Evolutionary conservation across 192 early-diverging fungal genomes (phyloP), one percentile per base, ranked within the genome.

Genomic region (Entomortierella beljakovae): DNA sequence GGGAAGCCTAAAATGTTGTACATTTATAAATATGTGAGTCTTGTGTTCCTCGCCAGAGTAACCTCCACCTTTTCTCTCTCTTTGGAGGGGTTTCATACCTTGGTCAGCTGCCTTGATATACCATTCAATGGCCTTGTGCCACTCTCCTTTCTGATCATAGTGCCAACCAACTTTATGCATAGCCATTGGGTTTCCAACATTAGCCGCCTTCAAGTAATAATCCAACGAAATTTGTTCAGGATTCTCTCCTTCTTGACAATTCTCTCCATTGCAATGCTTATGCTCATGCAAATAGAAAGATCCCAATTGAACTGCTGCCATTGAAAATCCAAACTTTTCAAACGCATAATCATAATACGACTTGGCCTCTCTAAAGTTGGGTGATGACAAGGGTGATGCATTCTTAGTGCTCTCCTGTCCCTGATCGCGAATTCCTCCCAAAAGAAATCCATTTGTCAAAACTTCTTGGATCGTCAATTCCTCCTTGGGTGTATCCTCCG

Each of bases 271-370:
- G 42, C 84, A 84, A 51, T 82, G 75, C 50, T 83, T 83, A 28
- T 64, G 64, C 64, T 87, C 86, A 58, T 85, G 84, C 18, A 71
- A 57, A 40, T 87, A 87, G 34, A 87, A 80, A 0, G 82, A 83
- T 11, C 84, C 83, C 32, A 85, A 58, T 57, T 87, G 86, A 23
- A 85, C 86, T 35, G 83, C 83, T 26, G 86, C 86, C 86, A 87
- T 85, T 16, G 86, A 63, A 64, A 85, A 87, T 1, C 74, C 60
- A 52, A 70, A 70, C 61, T 83, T 80, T 25, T 83, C 76, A 33
- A 87, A 82, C 29, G 84, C 84, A 56, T 81, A 72, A 32, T 85
- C 84, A 22, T 83, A 82, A 32, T 83, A 73, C 16, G 43, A 62
- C 62, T 87, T 87, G 22, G 86, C 86, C 46, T 80, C 69, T 79